Percentiles rank a stretch among this genome's conserved stretches.
Evolutionary conservation across 352 stramenopile genomes (phyloP).

Genomic region (Pythium graminicola): DNA sequence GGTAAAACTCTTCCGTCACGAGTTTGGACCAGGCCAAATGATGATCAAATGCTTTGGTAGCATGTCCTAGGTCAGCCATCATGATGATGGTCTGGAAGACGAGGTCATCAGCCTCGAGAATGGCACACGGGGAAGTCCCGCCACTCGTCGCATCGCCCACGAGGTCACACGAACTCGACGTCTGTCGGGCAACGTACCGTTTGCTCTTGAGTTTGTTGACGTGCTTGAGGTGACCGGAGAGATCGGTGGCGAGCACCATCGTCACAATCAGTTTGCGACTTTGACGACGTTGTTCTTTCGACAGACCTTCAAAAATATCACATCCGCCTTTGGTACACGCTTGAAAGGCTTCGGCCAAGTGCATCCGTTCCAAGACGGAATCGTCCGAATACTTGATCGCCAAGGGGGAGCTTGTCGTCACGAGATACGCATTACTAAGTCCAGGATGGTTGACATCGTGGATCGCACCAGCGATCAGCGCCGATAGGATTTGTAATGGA

Average conservation of each 20-base stretch:
- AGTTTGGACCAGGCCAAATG: constrained; percentile 57
- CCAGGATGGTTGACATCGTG: constrained; percentile 93
- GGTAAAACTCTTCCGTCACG: constrained; percentile 63
- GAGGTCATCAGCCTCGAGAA: constrained; percentile 31
- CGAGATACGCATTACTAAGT: constrained; percentile 88
- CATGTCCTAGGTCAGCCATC: constrained; percentile 68
- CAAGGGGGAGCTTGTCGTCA: constrained; percentile 73
- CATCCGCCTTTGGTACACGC: constrained; percentile 56
- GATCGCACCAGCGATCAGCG: constrained; percentile 83
- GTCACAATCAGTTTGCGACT: constrained; percentile 69
- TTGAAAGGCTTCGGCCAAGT: constrained; percentile 65
- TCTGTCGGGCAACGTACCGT: constrained; percentile 35
- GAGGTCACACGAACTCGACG: constrained; percentile 26
- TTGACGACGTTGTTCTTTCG: constrained; percentile 38
- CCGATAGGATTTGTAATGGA: constrained; percentile 56
- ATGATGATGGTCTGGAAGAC: constrained; percentile 67
- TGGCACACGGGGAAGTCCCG: neutral
- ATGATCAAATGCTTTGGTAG: constrained; percentile 51
- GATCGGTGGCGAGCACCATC: constrained; percentile 80
- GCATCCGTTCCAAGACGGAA: constrained; percentile 86
- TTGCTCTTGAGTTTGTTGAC: constrained; percentile 76
- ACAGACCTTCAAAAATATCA: constrained; percentile 62
- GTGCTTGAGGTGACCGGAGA: constrained; percentile 68
- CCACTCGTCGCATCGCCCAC: neutral
- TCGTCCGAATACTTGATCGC: constrained; percentile 92